Percentiles rank a stretch among this genome's conserved stretches.
phyloP scores from a whole-genome alignment of 2,329 filamentous ascomycete genomes.

The Gnomoniopsis smithogilvyi region DNA sequence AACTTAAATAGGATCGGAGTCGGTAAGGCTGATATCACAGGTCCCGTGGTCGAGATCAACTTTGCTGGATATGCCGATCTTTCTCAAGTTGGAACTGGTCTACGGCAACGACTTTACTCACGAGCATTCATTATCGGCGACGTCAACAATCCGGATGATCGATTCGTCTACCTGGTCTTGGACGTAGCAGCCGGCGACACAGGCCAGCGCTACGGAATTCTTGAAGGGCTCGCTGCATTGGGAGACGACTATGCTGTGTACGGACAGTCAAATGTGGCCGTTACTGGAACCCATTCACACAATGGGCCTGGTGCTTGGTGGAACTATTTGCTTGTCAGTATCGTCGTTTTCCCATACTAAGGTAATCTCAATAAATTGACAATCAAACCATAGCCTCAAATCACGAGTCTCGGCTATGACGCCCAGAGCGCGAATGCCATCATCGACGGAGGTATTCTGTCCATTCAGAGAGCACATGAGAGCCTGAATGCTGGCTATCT shows the following conservation, averaged over 20 bases:
- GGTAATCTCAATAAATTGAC: no score
- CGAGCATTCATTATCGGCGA: conserved; percentile 85
- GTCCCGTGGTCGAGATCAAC: conserved; percentile 85
- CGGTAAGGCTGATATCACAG: conserved; percentile 58
- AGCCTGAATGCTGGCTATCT: conserved; percentile 64
- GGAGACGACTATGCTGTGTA: conserved; percentile 74
- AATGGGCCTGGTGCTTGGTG: conserved; percentile 89
- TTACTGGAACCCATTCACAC: conserved; percentile 92
- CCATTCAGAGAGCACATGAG: conserved; percentile 76
- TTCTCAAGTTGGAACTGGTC: conserved; percentile 76
- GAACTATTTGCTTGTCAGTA: conserved; percentile 70
- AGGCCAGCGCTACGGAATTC: conserved; percentile 80
- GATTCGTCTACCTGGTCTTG: conserved; percentile 83
- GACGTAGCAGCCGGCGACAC: conserved; percentile 89
- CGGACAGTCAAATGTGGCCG: conserved; percentile 74
- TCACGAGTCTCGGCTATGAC: conserved; percentile 83
- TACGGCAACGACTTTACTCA: conserved; percentile 85
- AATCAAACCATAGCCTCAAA: conserved; percentile 60
- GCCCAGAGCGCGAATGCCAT: conserved; percentile 86
- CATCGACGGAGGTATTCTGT: conserved; percentile 78
- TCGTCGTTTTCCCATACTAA: neutral
- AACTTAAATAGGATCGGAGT: conserved; percentile 39
- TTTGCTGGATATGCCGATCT: conserved; percentile 89
- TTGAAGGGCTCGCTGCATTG: conserved; percentile 67
- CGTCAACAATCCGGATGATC: conserved; percentile 60